Evolutionary conservation across 257 asterid species (phyloP).

Genomic region (Henckelia pumila): DNA sequence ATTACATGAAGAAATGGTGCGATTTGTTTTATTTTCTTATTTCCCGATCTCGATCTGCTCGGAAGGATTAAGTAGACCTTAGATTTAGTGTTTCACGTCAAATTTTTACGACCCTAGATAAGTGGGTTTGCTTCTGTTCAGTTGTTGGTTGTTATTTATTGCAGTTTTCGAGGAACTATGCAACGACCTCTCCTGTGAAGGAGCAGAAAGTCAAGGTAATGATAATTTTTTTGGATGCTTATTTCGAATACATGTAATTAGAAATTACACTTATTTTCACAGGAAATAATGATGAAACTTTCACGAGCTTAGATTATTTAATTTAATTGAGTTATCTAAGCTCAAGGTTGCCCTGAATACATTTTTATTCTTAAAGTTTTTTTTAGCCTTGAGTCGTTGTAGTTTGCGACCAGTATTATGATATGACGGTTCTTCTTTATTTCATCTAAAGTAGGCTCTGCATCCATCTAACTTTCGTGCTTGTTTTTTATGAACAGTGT

Average conservation of each 20-base stretch:
- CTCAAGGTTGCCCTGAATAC: too few relatives aligned
- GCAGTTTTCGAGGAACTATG: constrained; percentile 50
- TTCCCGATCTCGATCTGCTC: background rate
- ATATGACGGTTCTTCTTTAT: too few relatives aligned
- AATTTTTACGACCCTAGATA: background rate
- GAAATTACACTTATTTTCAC: background rate
- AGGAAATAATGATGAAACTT: background rate
- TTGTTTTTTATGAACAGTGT: background rate
- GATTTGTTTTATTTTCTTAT: background rate
- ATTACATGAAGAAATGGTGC: background rate
- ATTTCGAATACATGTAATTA: too few relatives aligned
- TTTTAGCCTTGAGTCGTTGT: background rate
- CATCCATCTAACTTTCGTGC: background rate
- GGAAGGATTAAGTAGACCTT: background rate
- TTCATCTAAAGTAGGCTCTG: background rate
- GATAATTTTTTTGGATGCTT: constrained; percentile 1
- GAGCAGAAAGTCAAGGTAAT: constrained; percentile 54
- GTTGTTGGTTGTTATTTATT: constrained; percentile 13
- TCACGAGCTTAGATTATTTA: background rate
- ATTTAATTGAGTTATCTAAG: too few relatives aligned
- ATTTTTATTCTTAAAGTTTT: too few relatives aligned
- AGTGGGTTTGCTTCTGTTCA: background rate
- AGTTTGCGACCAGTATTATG: background rate
- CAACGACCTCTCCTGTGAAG: constrained; percentile 37
- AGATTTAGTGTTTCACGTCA: background rate